Conservation (phyloP, 2,329 filamentous ascomycete genomes). For the Tolypocladium ophioglossoides region DNA sequence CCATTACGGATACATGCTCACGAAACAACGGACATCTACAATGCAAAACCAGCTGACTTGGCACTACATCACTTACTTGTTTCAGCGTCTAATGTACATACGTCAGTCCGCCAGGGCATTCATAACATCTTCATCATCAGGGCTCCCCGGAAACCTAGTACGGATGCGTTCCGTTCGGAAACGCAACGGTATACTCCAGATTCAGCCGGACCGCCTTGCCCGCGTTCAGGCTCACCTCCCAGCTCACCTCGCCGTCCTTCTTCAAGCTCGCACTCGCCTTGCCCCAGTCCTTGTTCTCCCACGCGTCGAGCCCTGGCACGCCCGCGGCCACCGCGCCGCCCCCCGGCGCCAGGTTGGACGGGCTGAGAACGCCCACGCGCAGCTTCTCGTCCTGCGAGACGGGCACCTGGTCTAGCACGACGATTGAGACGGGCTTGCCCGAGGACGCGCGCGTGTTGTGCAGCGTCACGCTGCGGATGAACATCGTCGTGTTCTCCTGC, state of each 20-base stretch:
- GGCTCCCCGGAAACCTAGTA: neutral
- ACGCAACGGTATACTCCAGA: constrained; percentile 49
- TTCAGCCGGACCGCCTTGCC: constrained; percentile 41
- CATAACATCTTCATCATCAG: no score
- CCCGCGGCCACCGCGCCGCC: constrained; percentile 25
- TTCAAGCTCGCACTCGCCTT: constrained; percentile 35
- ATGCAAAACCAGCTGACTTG: no score
- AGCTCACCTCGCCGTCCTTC: constrained; percentile 44
- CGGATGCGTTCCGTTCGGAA: constrained; percentile 34
- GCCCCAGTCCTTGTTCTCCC: constrained; percentile 32
- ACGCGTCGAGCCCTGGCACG: constrained; percentile 9
- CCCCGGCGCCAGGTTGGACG: constrained; percentile 30
- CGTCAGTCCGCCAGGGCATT: no score
- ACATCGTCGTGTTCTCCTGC: constrained; percentile 34
- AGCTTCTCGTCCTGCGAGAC: constrained; percentile 46
- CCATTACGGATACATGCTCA: no score
- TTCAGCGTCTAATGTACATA: no score
- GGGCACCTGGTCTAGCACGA: constrained; percentile 47
- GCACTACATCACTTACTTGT: no score
- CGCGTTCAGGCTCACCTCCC: constrained; percentile 43
- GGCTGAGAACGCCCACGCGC: constrained; percentile 34
- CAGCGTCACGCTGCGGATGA: constrained; percentile 31
- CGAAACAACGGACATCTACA: no score
- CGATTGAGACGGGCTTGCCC: constrained; percentile 28
- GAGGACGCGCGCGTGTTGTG: constrained; percentile 32